Conservation (phyloP, 305 asterid genomes). For the Fraxinus angustifolia region DNA sequence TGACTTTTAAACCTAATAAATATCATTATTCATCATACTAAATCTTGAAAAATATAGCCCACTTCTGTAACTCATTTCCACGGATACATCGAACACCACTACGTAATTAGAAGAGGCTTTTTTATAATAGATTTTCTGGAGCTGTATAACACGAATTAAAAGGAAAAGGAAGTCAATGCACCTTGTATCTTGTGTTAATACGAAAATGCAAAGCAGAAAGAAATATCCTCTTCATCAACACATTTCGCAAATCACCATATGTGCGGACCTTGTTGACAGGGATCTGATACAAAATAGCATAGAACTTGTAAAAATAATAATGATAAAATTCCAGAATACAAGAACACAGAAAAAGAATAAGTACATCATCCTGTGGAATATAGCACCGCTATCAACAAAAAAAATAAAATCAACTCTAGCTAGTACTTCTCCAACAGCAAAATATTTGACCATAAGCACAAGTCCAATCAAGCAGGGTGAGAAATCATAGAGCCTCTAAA, state of each 20-base stretch:
- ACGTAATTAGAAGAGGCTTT: neutral
- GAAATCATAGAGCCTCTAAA: slow-evolving; percentile 17
- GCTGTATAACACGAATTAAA: slow-evolving; percentile 10
- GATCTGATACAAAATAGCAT: slow-evolving; percentile 51
- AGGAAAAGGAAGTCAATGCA: slow-evolving; percentile 27
- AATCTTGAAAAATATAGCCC: neutral
- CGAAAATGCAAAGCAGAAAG: slow-evolving; percentile 99
- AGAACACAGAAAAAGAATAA: neutral
- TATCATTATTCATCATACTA: neutral
- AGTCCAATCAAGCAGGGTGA: neutral
- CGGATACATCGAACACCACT: neutral
- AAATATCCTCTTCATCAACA: slow-evolving; percentile 99
- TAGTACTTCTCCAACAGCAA: neutral
- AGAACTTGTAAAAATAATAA: slow-evolving; percentile 13
- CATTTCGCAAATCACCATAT: slow-evolving; percentile 78
- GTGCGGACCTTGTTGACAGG: slow-evolving; percentile 90
- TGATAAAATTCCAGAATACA: neutral
- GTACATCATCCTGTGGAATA: neutral
- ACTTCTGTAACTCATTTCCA: neutral
- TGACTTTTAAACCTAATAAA: neutral
- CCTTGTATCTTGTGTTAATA: slow-evolving; percentile 98
- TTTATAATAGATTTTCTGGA: neutral
- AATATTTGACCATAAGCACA: slow-evolving; percentile 7
- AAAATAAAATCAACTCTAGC: slow-evolving; percentile 3
- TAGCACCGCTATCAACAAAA: slow-evolving; percentile 5